Percentiles rank a stretch among this genome's conserved stretches.
Conservation (phyloP, 106 monocot genomes). For the Narthecium ossifragum region DNA sequence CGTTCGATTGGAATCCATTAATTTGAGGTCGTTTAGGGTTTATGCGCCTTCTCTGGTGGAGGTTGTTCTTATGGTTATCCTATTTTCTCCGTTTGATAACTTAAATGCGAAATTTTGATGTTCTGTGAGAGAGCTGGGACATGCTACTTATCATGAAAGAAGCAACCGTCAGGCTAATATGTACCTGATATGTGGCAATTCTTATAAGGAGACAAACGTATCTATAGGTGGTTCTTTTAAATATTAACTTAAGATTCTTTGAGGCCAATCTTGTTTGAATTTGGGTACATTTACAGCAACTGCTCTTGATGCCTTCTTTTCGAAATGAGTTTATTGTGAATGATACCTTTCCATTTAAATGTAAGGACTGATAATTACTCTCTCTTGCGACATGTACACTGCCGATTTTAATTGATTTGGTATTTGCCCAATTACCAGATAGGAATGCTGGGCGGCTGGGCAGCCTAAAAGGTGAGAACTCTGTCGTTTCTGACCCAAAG, state of each 20-base stretch:
- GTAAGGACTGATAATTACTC: no score
- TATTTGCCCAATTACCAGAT: conserved; percentile 20
- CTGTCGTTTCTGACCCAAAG: conserved; percentile 36
- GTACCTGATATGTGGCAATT: no score
- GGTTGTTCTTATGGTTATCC: neutral
- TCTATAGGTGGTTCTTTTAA: no score
- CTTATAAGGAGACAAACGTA: no score
- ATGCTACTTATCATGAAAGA: no score
- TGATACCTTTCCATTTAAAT: no score
- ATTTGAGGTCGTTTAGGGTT: no score
- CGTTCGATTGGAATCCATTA: no score
- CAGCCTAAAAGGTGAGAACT: conserved; percentile 32
- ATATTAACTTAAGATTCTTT: no score
- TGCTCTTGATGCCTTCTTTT: neutral
- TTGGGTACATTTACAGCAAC: neutral
- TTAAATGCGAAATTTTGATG: neutral
- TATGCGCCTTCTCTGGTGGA: neutral
- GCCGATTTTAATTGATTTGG: neutral
- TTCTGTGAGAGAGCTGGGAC: no score
- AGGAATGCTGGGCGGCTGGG: conserved; percentile 31
- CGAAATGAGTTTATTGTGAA: neutral
- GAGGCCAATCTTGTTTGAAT: no score
- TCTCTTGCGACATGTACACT: neutral
- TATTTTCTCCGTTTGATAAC: neutral
- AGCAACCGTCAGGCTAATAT: no score